These are phyloP conservation scores for Nicotiana undulata DNA, from an alignment of 257 asterid genomes.

Conservation along the genomic window DNA sequence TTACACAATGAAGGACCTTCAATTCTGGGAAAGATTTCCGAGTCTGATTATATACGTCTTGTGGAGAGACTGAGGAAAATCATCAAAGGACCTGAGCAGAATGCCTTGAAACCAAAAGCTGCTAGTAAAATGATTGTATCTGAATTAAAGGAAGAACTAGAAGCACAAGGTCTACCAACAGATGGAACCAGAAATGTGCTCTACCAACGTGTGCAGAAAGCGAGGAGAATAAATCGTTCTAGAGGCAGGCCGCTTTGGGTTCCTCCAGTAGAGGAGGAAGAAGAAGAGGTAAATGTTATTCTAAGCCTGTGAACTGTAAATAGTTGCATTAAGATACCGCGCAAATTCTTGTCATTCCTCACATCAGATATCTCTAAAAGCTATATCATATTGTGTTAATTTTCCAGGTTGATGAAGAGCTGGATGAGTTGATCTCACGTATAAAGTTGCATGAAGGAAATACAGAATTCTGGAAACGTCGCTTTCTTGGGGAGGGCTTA, in stretches of 20 bases:
- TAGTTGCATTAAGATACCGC: neutral
- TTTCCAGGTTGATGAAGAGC: conserved; percentile 75
- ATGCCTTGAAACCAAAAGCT: conserved; percentile 85
- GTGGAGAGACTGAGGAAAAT: conserved; percentile 87
- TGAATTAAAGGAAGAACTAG: conserved; percentile 93
- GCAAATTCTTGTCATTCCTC: conserved; percentile 3
- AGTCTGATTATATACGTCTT: conserved; percentile 73
- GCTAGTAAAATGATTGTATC: conserved; percentile 96
- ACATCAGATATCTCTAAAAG: neutral
- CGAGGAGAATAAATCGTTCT: conserved; percentile 97
- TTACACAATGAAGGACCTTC: conserved; percentile 86
- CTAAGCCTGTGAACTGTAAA: neutral
- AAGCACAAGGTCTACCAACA: conserved; percentile 92
- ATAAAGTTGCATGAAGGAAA: conserved; percentile 90
- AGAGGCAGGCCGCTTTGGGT: conserved; percentile 99
- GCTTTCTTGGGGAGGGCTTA: conserved; percentile 91
- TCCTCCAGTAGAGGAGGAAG: conserved; percentile 96
- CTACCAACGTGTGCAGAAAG: conserved; percentile 98
- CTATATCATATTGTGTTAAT: neutral
- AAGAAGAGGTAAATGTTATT: conserved; percentile 69
- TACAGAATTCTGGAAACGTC: conserved; percentile 95
- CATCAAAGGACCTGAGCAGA: conserved; percentile 86
- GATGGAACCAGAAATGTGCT: conserved; percentile 98
- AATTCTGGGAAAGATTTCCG: conserved; percentile 67
- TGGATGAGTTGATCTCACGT: conserved; percentile 87